phyloP scores from a whole-genome alignment of 2,329 filamentous ascomycete species.

The Salinomyces thailandicus region DNA sequence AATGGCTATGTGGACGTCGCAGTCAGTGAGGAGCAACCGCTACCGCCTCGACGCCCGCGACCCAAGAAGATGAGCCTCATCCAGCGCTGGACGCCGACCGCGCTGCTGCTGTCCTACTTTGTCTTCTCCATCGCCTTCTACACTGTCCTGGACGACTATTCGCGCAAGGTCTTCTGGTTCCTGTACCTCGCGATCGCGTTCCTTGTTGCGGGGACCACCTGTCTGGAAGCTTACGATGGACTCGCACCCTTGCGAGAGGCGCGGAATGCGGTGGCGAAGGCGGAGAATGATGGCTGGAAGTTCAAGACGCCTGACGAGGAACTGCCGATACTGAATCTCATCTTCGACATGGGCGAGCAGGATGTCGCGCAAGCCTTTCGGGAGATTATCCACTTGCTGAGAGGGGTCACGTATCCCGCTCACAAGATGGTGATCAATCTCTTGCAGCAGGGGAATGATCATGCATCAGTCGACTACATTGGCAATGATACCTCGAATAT shows the following conservation, averaged over 20 bases:
- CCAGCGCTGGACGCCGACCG: conserved; percentile 8
- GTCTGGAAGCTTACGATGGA: conserved; percentile 14
- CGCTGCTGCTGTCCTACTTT: conserved; percentile 13
- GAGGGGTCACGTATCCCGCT: conserved; percentile 7
- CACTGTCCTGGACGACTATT: conserved; percentile 7
- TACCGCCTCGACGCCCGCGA: background rate
- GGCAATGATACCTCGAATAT: background rate
- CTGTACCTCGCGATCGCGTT: conserved; percentile 13
- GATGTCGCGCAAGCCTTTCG: background rate
- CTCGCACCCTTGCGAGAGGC: conserved; percentile 10
- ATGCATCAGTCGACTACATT: background rate
- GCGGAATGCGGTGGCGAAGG: conserved; percentile 9
- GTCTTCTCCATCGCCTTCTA: conserved; percentile 16
- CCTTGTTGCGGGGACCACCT: conserved; percentile 8
- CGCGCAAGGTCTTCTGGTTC: conserved; percentile 15
- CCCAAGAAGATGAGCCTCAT: background rate
- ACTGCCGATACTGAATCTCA: conserved; percentile 10
- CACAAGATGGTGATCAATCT: conserved; percentile 9
- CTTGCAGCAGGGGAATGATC: conserved; percentile 2
- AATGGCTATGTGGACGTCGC: background rate
- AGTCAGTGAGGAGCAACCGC: background rate
- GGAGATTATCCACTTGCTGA: conserved; percentile 2
- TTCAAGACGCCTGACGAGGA: conserved; percentile 4
- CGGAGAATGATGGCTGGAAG: conserved; percentile 4
- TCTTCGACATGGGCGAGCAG: conserved; percentile 8